phyloP scores from a whole-genome alignment of 306 rosid species.

The Vachellia pachyceras region DNA sequence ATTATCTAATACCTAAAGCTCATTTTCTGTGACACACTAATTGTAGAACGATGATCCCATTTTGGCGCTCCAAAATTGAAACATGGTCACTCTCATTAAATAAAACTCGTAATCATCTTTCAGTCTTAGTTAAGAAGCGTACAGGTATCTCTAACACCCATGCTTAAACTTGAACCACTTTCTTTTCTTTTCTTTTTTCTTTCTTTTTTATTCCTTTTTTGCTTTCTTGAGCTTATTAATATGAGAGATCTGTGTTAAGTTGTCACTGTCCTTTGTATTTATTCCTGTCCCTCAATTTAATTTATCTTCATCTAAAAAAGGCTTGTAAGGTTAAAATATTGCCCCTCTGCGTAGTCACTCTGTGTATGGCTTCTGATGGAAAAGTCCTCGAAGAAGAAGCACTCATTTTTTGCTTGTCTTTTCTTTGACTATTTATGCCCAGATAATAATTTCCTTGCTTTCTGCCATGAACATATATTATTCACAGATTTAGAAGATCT shows the following conservation, averaged over 20 bases:
- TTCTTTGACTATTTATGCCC: neutral
- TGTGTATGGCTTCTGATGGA: conserved; percentile 34
- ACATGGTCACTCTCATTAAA: conserved; percentile 36
- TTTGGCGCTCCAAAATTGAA: conserved; percentile 17
- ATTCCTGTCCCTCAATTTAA: conserved; percentile 27
- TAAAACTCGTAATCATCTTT: conserved; percentile 16
- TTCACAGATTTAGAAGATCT: neutral
- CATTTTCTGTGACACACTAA: conserved; percentile 32
- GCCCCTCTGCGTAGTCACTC: conserved; percentile 25
- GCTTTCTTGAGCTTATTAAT: neutral
- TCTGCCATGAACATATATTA: conserved; percentile 27
- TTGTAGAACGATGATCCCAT: conserved; percentile 32
- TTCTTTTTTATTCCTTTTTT: neutral
- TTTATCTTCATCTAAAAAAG: conserved; percentile 27
- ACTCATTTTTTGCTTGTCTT: conserved; percentile 35
- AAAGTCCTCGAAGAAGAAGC: conserved; percentile 23
- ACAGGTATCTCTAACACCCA: conserved; percentile 7
- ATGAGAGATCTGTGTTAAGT: conserved; percentile 24
- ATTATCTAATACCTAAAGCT: conserved; percentile 15
- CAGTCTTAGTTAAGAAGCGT: conserved; percentile 27
- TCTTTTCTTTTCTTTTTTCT: too few species aligned
- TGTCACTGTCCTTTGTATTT: conserved; percentile 35
- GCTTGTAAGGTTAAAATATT: conserved; percentile 26
- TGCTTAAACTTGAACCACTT: neutral
- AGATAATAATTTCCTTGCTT: conserved; percentile 30